Evolutionary conservation across 2,329 filamentous ascomycete species (phyloP).

Genomic region (Aspergillus quadrilineatus): DNA sequence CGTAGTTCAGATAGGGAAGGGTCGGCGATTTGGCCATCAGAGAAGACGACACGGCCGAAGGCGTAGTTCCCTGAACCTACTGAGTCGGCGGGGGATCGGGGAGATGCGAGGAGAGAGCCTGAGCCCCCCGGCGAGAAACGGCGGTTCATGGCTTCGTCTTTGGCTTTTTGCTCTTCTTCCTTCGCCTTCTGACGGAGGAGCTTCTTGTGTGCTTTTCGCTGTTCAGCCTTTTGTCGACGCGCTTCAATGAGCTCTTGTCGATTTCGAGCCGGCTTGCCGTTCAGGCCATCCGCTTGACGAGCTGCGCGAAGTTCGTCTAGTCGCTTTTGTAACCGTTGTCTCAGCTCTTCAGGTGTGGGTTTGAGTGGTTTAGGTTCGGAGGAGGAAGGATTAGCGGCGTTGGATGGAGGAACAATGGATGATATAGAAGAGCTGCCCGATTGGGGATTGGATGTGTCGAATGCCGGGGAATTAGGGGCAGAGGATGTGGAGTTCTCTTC

Average conservation of each 20-base stretch:
- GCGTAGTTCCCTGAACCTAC: conserved; percentile 63
- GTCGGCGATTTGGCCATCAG: conserved; percentile 77
- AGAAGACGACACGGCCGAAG: conserved; percentile 89
- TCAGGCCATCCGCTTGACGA: conserved; percentile 80
- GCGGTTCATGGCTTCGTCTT: conserved; percentile 58
- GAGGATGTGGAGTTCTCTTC: conserved; percentile 40
- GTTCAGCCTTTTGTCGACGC: conserved; percentile 80
- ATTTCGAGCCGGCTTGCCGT: conserved; percentile 79
- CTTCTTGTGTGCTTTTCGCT: conserved; percentile 85
- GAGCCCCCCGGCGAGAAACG: conserved; percentile 57
- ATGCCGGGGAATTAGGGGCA: conserved; percentile 56
- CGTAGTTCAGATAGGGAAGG: conserved; percentile 63
- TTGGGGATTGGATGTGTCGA: conserved; percentile 54
- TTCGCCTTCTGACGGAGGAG: conserved; percentile 74
- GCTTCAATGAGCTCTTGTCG: conserved; percentile 90
- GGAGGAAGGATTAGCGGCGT: conserved; percentile 26
- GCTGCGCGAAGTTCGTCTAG: conserved; percentile 82
- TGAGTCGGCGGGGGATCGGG: conserved; percentile 50
- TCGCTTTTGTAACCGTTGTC: conserved; percentile 74
- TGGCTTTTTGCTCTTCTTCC: conserved; percentile 69
- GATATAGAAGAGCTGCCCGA: conserved; percentile 66
- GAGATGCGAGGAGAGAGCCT: conserved; percentile 57
- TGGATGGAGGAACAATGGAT: conserved; percentile 55
- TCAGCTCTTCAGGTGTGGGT: conserved; percentile 70
- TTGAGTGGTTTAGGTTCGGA: conserved; percentile 61